Base-by-base conservation (phyloP, 1,284 basidiomycete genomes). In the Leccinum proliferum region DNA sequence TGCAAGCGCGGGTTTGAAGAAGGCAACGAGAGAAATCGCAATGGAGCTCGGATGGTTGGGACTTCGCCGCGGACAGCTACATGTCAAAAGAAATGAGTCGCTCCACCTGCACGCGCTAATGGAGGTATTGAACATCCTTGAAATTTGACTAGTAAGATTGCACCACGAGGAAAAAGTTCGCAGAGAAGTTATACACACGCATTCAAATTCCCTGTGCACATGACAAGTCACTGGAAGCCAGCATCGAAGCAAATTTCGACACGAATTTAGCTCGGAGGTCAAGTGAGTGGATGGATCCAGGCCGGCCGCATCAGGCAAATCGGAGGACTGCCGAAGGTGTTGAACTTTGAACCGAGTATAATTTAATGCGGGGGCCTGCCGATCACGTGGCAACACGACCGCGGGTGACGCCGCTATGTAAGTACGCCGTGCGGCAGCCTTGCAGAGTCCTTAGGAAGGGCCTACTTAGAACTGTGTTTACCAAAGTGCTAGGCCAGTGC, bases 331-430 rank as follows among this genome's bases (percentile, higher is more conserved):
- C 66, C 66, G 66, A 67, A 64, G 4, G 8, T 48, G 60, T 46
- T 68, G 52, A 67, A 60, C 57, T 41, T 60, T 68, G 64, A 67
- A 43, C 61, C 68, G 52, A 61, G 48, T 48, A 48, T 21, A 21
- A 21, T 21, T 21, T 9, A 18, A 41, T 50, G n/a, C 46, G 46
- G 46, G 18, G 18, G 46, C 46, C 46, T 48, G 18, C 46, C 46
- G 18, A 21, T 48, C 46, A 48, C 46, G 46, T 48, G 46, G n/a
- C 9, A 11, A 25, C n/a, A 25, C 29, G 29, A 29, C 29, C 29
- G 4, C 29, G 18, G 18, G 18, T 21, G 18, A 21, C 18, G 18
- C 18, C 18, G 18, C 18, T 21, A 21, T 21, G 18, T 21, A 21
- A 21, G 18, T 21, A 21, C 18, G 18, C 18, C 18, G 18, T 21